Evolutionary conservation across 2,329 filamentous ascomycete genomes (phyloP).

Genomic region (Aspergillus piperis): DNA sequence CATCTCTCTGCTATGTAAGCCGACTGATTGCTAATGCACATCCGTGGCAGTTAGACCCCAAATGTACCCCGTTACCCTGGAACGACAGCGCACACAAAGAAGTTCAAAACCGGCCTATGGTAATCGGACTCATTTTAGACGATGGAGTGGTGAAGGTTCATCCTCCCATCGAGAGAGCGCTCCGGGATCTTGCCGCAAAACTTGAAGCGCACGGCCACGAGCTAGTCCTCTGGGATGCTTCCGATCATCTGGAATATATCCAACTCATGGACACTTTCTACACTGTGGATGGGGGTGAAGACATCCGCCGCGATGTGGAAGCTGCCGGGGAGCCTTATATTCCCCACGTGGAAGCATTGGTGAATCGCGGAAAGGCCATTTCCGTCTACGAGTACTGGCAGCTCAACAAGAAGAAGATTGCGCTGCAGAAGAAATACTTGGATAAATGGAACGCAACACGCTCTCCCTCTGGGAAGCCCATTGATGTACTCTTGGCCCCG

Average conservation of each 20-base stretch:
- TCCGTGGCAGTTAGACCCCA: constrained; percentile 59
- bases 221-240: constrained; percentile 55
- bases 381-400: constrained; percentile 69
- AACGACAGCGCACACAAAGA: constrained; percentile 48
- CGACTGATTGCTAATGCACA: constrained; percentile 49
- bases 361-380: constrained; percentile 56
- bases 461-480: constrained; percentile 49
- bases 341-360: constrained; percentile 58
- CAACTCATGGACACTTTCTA: constrained; percentile 64
- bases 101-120: constrained; percentile 47
- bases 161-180: constrained; percentile 53
- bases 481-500: constrained; percentile 61
- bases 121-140: constrained; percentile 53
- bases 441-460: constrained; percentile 58
- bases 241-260: constrained; percentile 56
- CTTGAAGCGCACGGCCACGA: constrained; percentile 56
- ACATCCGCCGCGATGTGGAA: constrained; percentile 58
- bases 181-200: constrained; percentile 38
- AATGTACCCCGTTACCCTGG: constrained; percentile 58
- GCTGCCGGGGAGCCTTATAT: constrained; percentile 62
- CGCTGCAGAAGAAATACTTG: constrained; percentile 57
- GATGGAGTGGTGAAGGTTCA: constrained; percentile 59
- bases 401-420: constrained; percentile 60
- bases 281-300: constrained; percentile 63
- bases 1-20: constrained; percentile 53